Evolutionary conservation across 2,329 filamentous ascomycete species (phyloP), one percentile per base, ranked within the genome.

Genomic region (Cladosporium sp.): DNA sequence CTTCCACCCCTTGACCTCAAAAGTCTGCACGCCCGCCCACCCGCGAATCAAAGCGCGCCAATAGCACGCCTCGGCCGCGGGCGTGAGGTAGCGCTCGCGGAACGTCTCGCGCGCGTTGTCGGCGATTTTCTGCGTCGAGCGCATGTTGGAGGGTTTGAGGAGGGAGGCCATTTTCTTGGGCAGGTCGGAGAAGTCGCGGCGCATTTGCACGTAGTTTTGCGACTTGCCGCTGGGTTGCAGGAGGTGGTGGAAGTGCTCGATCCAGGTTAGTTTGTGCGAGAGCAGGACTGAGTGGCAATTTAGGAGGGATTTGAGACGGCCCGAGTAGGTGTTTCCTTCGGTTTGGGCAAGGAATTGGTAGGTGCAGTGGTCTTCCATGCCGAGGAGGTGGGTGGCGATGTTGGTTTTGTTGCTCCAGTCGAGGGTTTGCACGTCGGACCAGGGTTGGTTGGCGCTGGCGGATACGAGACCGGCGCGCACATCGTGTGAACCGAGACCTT

Each of bases 341-440:
- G 64, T 67, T 29, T 65, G 60, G 19, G 63, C 62, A 7, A 62
- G 56, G 38, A 62, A 64, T 38, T 59, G 58, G 52, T 64, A 65
- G 35, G 55, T 55, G 53, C 62, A 65, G 50, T 65, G 63, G 25
- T 65, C 61, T 15, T 57, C 57, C 58, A 64, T 62, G n/a, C 47
- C 41, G 7, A 58, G 27, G 11, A 57, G 48, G 12, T 51, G 50
- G 12, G 48, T 38, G n/a, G 49, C 53, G 9, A 54, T 49, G 32
- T 60, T 56, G 25, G 60, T 55, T 32, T 53, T 62, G n/a, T 59
- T 50, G 9, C 54, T 41, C 57, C 57, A 59, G 13, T 50, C 55
- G 3, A 65, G 54, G 35, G 52, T 55, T 38, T 59, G 54, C 15
- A 78, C 70, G 49, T 72, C 74, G 1, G 72, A 69, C 76, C 76